Base-by-base conservation (phyloP, 805 yeast species). In the Starmerella tilneyi region DNA sequence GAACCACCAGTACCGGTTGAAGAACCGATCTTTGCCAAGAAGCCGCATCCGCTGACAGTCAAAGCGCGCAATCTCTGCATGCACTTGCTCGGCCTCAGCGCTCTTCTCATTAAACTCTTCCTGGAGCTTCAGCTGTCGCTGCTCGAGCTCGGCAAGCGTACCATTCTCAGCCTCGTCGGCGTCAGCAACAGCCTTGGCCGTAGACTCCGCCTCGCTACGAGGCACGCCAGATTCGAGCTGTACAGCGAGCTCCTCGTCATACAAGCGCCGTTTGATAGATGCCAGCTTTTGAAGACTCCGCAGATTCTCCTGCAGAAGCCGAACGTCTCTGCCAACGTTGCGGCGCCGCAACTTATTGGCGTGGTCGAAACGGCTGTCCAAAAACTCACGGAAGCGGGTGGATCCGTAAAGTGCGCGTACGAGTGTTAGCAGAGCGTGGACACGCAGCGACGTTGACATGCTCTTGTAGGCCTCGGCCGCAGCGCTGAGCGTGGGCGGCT, bases 1-100 rank as follows among this genome's bases (percentile, higher is more conserved):
- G 59, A 86, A 78, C 95, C 95, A 92, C 94, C 94, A 92, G 61
- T 89, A 92, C 52, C 88, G 70, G 65, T 92, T 92, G 61, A 70
- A 86, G 47, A 75, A 74, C 41, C 94, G 67, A 62, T 92, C 98
- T 47, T 78, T 72, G 2, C 98, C 98, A 22, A 92, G 65, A 24
- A 76, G 69, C 44, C 74, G 74, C 39, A 86, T 71, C 46, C 97
- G 66, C 59, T 85, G 95, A 48, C 80, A 71, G 56, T 88, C 95
- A 15, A 60, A 51, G 9, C 50, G 51, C 5, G 60, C 50, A 20
- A 92, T 65, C 47, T 75, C 69, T 48, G 67, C 71, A 55, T 84
- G 94, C 15, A 78, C 63, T 29, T 69, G 68, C 32, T 67, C 66
- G 58, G 75, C 77, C 38, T 71, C 69, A 5, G 60, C 58, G 44